These are phyloP conservation scores for Zygotorulaspora florentina DNA, from an alignment of 805 yeast species.

Conservation along the genomic window DNA sequence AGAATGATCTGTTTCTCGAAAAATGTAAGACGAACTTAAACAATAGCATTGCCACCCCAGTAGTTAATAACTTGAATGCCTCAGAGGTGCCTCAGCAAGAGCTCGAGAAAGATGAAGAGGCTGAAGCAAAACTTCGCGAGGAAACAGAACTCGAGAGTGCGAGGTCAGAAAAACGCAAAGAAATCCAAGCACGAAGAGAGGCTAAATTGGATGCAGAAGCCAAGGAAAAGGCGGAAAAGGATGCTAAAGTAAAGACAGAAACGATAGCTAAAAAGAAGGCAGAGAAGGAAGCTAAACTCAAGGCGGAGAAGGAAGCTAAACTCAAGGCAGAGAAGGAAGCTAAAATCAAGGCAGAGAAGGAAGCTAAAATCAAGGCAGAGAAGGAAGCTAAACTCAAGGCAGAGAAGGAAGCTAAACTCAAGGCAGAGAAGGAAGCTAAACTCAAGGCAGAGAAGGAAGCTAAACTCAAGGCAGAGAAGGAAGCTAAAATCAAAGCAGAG, in stretches of 20 bases:
- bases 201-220: neutral
- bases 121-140: too few relatives aligned
- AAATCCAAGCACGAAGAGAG: too few relatives aligned
- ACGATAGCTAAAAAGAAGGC: slow-evolving; percentile 10
- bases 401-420: slow-evolving; percentile 12
- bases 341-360: slow-evolving; percentile 9
- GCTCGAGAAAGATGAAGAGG: too few relatives aligned
- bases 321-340: slow-evolving; percentile 11
- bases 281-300: slow-evolving; percentile 11
- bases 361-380: slow-evolving; percentile 8
- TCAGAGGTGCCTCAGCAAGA: too few relatives aligned
- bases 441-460: slow-evolving; percentile 6
- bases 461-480: slow-evolving; percentile 10
- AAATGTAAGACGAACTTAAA: too few relatives aligned
- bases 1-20: too few relatives aligned
- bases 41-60: too few relatives aligned
- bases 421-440: slow-evolving; percentile 7
- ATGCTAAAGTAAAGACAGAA: slow-evolving; percentile 7
- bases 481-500: slow-evolving; percentile 8
- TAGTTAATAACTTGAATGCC: too few relatives aligned
- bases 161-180: too few relatives aligned
- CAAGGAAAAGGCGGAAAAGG: slow-evolving; percentile 5
- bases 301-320: slow-evolving; percentile 15
- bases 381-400: slow-evolving; percentile 2
- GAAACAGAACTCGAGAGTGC: too few relatives aligned